Evolutionary conservation across 768 basidiomycete species (phyloP), one percentile per base, ranked within the genome.

Genomic region (Suillus subaureus): DNA sequence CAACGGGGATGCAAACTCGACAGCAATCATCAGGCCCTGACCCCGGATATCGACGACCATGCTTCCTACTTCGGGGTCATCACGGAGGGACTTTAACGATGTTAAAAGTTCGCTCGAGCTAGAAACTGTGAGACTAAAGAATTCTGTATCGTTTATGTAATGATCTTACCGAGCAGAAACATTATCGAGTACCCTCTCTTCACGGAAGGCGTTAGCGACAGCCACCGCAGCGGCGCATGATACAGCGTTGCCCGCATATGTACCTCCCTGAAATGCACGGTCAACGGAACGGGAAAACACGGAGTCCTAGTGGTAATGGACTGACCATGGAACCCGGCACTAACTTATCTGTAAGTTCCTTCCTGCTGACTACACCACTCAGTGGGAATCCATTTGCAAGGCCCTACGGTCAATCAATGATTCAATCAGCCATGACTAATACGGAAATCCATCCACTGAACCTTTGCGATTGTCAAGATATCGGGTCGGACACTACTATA

Each of bases 331-430:
- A 86, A n/a, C 94, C 94, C 8, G 92, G 87, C 69, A 80, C 83
- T 62, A 96, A 81, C 70, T 82, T 86, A 76, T 95, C 93, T 37
- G 92, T 94, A 42, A 97, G 73, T 62, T 93, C 91, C 77, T 87
- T 93, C 61, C 89, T 80, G 67, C 91, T 90, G 61, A 96, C 84
- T 47, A 98, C 86, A 8, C 88, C 95, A 65, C 93, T 94, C 63
- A 99, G 80, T 3, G 97, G 97, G 86, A 97, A 97, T 4, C 96
- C 96, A 75, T 96, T 94, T 45, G 93, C 93, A 7, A 96, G 78
- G 12, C 93, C 93, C 88, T 90, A 65, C 13, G 15, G 37, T 23
- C 43, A 23, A 7, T 63, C 21, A 51, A 15, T 23, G 23, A 26
- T 51, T 51, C 23, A 61, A 45, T 76, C 54, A 68, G 61, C 47